Evolutionary conservation across 2,329 filamentous ascomycete genomes (phyloP), one percentile per base, ranked within the genome.

Genomic region (Thielaviopsis populi): DNA sequence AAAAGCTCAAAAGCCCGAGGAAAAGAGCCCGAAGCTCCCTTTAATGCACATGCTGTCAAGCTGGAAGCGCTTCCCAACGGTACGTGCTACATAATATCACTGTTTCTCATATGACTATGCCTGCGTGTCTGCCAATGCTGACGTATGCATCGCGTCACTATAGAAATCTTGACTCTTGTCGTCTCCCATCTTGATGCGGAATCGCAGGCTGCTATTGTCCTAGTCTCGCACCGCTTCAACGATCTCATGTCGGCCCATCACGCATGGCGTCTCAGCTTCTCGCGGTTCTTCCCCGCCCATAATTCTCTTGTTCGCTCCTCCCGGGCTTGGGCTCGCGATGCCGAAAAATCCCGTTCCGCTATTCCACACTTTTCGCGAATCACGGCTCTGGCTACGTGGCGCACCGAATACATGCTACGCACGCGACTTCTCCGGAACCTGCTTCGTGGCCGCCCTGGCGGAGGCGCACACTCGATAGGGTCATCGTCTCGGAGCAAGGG

Each of bases 251-350:
- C 90, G 3, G 92, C 89, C 1, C 89, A 91, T 17, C 90, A 96
- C 75, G 91, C 91, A 7, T 97, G 92, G 92, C 85, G 90, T 67
- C 88, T 91, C 72, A 92, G 91, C 5, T 97, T 97, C 71, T 82
- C 89, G 69, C 89, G 91, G 67, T 92, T 86, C 75, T 99, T 97
- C 69, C 89, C 89, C 0, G 91, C 88, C 1, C 83, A 87, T 27
- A 70, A 79, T 79, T 5, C 71, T 22, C 30, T 33, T n/a, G n/a
- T 40, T 7, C 42, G 59, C 30, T 10, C 11, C 30, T 56, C 24
- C 17, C 24, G 30, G 30, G 8, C 8, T 11, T 59, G 46, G 19
- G 50, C 30, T 22, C 63, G 58, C 8, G 27, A 54, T 58, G 72
- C 69, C 33, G 84, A 83, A 70, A 73, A 73, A 63, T 76, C 91